Conservation (phyloP, 805 yeast genomes). For the Zygosaccharomyces gambellarensis region DNA sequence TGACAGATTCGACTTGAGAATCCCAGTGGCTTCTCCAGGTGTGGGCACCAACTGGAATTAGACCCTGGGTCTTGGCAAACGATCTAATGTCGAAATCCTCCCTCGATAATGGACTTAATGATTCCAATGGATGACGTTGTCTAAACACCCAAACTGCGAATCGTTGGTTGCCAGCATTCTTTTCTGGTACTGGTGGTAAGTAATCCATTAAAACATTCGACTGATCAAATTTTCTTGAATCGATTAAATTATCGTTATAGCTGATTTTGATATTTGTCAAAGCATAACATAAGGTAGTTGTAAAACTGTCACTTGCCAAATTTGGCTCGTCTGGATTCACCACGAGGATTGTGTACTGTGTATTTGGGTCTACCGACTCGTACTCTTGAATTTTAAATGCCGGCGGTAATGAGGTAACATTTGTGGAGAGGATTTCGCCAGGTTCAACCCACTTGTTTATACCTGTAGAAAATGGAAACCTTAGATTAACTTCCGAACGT, state of each 20-base stretch:
- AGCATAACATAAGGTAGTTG: conserved; percentile 74
- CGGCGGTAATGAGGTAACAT: conserved; percentile 74
- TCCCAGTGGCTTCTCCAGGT: conserved; percentile 87
- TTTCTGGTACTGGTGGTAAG: conserved; percentile 83
- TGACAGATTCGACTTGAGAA: conserved; percentile 59
- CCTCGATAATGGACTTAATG: conserved; percentile 30
- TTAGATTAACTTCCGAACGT: conserved; percentile 63
- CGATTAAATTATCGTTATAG: conserved; percentile 53
- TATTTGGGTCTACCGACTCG: conserved; percentile 38
- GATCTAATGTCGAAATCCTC: conserved; percentile 66
- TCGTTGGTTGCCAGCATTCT: conserved; percentile 78
- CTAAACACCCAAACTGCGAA: conserved; percentile 86
- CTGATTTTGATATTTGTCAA: conserved; percentile 58
- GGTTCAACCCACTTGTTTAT: conserved; percentile 72
- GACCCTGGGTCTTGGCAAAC: conserved; percentile 50
- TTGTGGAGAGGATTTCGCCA: conserved; percentile 68
- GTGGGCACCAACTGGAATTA: conserved; percentile 86
- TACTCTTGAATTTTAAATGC: conserved; percentile 70
- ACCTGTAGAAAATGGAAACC: conserved; percentile 65
- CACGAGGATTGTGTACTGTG: conserved; percentile 68
- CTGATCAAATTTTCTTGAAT: conserved; percentile 34
- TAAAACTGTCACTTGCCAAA: conserved; percentile 57
- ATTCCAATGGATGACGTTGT: conserved; percentile 41
- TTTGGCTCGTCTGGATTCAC: conserved; percentile 94
- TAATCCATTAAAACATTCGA: conserved; percentile 50